phyloP scores from a whole-genome alignment of 2,329 filamentous ascomycete species.

The Pseudogymnoascus destructans region DNA sequence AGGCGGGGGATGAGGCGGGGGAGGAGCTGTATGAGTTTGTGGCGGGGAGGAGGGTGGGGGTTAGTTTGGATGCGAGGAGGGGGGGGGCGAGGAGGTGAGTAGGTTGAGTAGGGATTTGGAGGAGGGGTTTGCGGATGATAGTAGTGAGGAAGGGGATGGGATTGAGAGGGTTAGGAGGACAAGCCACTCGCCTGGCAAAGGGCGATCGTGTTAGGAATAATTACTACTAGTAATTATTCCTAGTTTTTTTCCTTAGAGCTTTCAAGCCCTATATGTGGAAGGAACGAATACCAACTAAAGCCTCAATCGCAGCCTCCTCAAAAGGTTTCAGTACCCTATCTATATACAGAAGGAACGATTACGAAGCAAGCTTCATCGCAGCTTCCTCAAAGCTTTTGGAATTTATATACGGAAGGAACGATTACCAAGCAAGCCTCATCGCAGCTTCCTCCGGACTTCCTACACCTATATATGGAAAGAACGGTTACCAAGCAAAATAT shows the following conservation, averaged over 20 bases:
- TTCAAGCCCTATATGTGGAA: not conserved
- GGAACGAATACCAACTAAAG: not conserved
- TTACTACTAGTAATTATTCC: too few relatives aligned
- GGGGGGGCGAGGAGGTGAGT: constrained; percentile 35
- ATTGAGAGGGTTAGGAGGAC: not conserved
- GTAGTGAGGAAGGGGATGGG: constrained; percentile 40
- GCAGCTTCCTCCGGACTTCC: not conserved
- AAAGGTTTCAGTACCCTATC: not conserved
- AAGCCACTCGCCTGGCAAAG: too few relatives aligned
- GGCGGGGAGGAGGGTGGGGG: constrained; percentile 30
- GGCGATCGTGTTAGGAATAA: too few relatives aligned
- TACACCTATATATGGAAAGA: not conserved
- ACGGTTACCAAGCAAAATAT: not conserved
- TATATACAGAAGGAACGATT: not conserved
- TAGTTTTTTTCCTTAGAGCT: not conserved
- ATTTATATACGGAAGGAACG: not conserved
- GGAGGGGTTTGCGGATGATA: constrained; percentile 61
- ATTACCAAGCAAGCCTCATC: not conserved
- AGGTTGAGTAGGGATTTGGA: constrained; percentile 70
- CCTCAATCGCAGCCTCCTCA: not conserved
- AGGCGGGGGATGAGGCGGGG: constrained; percentile 52
- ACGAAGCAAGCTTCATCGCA: not conserved
- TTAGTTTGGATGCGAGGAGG: constrained; percentile 27
- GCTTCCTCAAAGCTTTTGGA: not conserved
- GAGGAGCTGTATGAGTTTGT: constrained; percentile 54